Percentiles rank a stretch among this genome's conserved stretches.
Conservation (phyloP, 148 eudicot genomes). For the Persicaria tinctoria region DNA sequence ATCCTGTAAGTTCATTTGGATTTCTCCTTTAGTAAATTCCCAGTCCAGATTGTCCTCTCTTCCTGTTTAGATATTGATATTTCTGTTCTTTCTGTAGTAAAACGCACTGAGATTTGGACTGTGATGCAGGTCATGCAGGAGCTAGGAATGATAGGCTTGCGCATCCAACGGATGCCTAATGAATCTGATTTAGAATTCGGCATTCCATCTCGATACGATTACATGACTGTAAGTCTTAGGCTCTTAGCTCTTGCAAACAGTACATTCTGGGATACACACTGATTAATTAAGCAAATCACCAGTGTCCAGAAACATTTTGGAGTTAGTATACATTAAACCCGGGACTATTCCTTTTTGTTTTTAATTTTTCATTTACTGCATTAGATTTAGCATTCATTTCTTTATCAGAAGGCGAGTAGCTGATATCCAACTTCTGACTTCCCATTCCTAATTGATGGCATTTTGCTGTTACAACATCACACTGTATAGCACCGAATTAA, state of each 20-base stretch:
- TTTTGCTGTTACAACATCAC: background rate
- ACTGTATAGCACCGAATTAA: background rate
- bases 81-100: background rate
- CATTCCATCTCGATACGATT: slow-evolving; percentile 81
- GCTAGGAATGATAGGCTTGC: slow-evolving; percentile 82
- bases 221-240: slow-evolving; percentile 70
- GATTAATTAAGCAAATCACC: background rate
- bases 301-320: background rate
- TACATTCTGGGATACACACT: background rate
- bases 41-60: background rate
- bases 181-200: slow-evolving; percentile 82
- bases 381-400: background rate
- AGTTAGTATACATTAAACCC: background rate
- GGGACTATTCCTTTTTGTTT: background rate
- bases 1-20: slow-evolving; percentile 56
- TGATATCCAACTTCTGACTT: no score
- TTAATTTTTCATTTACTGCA: background rate
- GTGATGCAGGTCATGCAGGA: slow-evolving; percentile 89
- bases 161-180: slow-evolving; percentile 97
- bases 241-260: background rate
- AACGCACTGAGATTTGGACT: background rate
- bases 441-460: no score
- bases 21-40: background rate
- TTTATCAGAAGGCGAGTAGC: no score
- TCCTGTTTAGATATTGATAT: background rate